Evolutionary conservation across 108 stramenopile species (phyloP).

Genomic region (Nitzschia sp.): DNA sequence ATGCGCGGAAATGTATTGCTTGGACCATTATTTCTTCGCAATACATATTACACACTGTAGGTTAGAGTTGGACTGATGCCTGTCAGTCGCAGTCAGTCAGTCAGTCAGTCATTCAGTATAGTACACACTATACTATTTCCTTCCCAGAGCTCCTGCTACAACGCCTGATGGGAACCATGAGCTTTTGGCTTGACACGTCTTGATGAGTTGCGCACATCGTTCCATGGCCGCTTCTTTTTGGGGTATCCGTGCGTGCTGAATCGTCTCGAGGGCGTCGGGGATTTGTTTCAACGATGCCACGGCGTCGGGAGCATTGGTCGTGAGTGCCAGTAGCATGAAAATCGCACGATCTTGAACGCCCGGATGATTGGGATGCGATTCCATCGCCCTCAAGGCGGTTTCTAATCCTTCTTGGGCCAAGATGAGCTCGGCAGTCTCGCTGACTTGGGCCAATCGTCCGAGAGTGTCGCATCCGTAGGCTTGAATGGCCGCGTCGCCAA

Average conservation of each 20-base stretch:
- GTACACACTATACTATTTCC: too few species aligned
- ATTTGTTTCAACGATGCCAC: constrained; percentile 2
- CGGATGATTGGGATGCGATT: constrained; percentile 21
- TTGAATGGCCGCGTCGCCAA: constrained; percentile 27
- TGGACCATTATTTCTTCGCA: too few species aligned
- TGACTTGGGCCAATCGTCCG: constrained; percentile 23
- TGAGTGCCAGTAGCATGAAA: constrained; percentile 19
- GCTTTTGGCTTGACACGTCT: background rate
- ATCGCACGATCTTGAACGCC: constrained; percentile 35
- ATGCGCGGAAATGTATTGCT: too few species aligned
- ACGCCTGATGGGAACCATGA: constrained; percentile 6
- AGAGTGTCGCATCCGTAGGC: constrained; percentile 40
- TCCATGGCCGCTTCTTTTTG: constrained; percentile 26
- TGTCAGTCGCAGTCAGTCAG: too few species aligned
- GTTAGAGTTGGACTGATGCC: too few species aligned
- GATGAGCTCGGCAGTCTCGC: constrained; percentile 5
- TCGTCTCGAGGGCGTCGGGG: background rate
- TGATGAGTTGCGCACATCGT: constrained; percentile 16
- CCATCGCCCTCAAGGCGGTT: constrained; percentile 18
- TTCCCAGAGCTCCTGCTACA: too few species aligned
- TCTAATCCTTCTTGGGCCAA: constrained; percentile 8
- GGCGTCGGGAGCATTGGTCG: constrained; percentile 12
- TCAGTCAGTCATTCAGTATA: too few species aligned
- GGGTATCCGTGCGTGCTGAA: constrained; percentile 21
- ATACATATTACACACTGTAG: too few species aligned